Conservation (phyloP, 2,329 filamentous ascomycete species). For the Exophiala mesophila region DNA sequence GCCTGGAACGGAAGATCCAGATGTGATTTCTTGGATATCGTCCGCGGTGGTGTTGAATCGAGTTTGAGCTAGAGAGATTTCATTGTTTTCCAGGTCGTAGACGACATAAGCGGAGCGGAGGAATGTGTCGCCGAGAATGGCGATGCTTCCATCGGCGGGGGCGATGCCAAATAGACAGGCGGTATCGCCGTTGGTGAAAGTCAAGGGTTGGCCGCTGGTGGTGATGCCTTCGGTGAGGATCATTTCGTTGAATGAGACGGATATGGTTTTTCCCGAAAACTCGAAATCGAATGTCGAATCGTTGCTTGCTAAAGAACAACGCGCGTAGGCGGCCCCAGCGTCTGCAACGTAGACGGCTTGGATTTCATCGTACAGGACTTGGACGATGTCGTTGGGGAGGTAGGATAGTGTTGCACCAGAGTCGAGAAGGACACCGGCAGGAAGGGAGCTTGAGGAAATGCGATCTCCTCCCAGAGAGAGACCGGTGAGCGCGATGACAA, state of each 20-base stretch:
- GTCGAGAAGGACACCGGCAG: constrained; percentile 64
- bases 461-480: constrained; percentile 36
- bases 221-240: constrained; percentile 47
- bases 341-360: constrained; percentile 54
- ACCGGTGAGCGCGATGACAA: constrained; percentile 64
- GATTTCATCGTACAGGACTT: constrained; percentile 54
- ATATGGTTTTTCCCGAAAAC: constrained; percentile 53
- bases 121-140: constrained; percentile 59
- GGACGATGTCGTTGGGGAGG: constrained; percentile 50
- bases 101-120: constrained; percentile 59
- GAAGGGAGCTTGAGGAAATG: constrained; percentile 25
- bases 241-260: constrained; percentile 52
- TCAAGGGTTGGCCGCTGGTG: constrained; percentile 33
- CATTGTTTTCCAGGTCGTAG: constrained; percentile 56
- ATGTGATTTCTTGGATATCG: constrained; percentile 51
- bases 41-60: constrained; percentile 52
- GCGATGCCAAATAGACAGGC: constrained; percentile 48
- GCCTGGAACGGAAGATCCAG: constrained; percentile 47
- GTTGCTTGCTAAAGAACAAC: constrained; percentile 49
- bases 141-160: constrained; percentile 42
- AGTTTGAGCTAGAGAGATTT: constrained; percentile 58
- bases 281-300: constrained; percentile 52
- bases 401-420: constrained; percentile 65
- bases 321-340: constrained; percentile 50
- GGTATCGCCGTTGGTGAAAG: constrained; percentile 32